A percentile compares a stretch with the other conserved stretches of the same genome.
phyloP scores from a whole-genome alignment of 1,139 yeast genomes.

The Blastobotrys malaysiensis region DNA sequence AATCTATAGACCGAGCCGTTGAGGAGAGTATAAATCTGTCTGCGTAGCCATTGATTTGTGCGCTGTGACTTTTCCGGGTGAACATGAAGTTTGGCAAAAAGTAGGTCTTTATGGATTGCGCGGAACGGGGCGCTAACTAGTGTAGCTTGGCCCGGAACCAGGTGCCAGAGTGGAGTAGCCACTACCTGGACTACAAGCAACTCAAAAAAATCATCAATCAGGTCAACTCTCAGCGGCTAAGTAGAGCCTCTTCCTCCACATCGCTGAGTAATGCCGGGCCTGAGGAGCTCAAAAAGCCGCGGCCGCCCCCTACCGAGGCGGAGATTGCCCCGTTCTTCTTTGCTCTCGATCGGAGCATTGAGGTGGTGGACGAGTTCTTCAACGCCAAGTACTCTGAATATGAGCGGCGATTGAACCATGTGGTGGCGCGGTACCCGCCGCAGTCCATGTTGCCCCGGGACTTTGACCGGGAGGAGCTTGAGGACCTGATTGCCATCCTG shows the following conservation, averaged over 20 bases:
- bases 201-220: slow-evolving; percentile 74
- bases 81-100: slow-evolving; percentile 84
- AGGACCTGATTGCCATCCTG: slow-evolving; percentile 70
- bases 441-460: slow-evolving; percentile 18
- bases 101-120: slow-evolving; percentile 21
- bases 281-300: slow-evolving; percentile 17
- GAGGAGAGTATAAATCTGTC: background rate
- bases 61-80: background rate
- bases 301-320: slow-evolving; percentile 28
- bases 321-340: slow-evolving; percentile 48
- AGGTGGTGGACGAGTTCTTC: slow-evolving; percentile 74
- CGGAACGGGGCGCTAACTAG: slow-evolving; percentile 13
- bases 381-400: slow-evolving; percentile 69
- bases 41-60: background rate
- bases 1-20: background rate
- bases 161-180: slow-evolving; percentile 78
- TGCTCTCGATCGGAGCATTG: slow-evolving; percentile 75
- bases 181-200: slow-evolving; percentile 77
- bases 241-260: background rate
- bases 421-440: slow-evolving; percentile 31
- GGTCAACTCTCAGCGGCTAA: slow-evolving; percentile 28
- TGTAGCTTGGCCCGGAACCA: slow-evolving; percentile 64
- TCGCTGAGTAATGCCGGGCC: slow-evolving; percentile 4
- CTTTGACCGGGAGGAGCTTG: slow-evolving; percentile 60
- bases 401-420: slow-evolving; percentile 52